phyloP scores from a whole-genome alignment of 371 early-diverging fungal genomes.

The Mucor mucedo region DNA sequence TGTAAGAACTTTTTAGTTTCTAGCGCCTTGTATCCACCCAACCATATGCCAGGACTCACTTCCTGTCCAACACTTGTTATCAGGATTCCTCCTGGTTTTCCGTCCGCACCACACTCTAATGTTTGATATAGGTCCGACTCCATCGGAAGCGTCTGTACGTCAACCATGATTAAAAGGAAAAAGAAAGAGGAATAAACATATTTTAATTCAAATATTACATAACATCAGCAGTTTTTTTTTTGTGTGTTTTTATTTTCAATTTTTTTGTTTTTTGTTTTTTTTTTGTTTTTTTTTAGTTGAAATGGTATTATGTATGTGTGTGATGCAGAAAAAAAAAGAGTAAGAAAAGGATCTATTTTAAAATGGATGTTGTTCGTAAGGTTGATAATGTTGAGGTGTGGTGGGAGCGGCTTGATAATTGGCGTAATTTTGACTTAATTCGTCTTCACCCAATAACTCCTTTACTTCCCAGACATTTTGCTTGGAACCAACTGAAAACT shows the following conservation, averaged over 20 bases:
- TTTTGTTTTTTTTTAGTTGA: not conserved
- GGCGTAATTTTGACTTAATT: slow-evolving; percentile 22
- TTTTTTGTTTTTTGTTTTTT: slow-evolving; percentile 2
- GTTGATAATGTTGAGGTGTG: slow-evolving; percentile 28
- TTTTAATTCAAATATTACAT: slow-evolving; percentile 1
- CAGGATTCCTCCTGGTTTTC: slow-evolving; percentile 54
- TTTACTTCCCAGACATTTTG: slow-evolving; percentile 72
- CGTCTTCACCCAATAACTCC: slow-evolving; percentile 65
- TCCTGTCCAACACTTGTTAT: slow-evolving; percentile 51
- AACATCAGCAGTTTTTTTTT: not conserved
- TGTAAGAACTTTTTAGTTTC: slow-evolving; percentile 43
- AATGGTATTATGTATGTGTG: not conserved
- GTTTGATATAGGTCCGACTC: slow-evolving; percentile 35
- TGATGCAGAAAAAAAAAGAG: not conserved
- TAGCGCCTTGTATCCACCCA: slow-evolving; percentile 54
- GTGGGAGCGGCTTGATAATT: slow-evolving; percentile 13
- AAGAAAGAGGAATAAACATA: slow-evolving; percentile 3
- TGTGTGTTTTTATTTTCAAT: not conserved
- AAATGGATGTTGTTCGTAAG: slow-evolving; percentile 23
- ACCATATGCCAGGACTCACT: slow-evolving; percentile 42
- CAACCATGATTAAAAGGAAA: slow-evolving; percentile 3
- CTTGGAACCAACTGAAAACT: slow-evolving; percentile 80
- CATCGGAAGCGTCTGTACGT: not conserved
- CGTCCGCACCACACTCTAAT: slow-evolving; percentile 44
- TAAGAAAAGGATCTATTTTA: not conserved